These are phyloP conservation scores for Mycena belliarum DNA, from an alignment of 768 basidiomycete genomes.

Conservation along the genomic window DNA sequence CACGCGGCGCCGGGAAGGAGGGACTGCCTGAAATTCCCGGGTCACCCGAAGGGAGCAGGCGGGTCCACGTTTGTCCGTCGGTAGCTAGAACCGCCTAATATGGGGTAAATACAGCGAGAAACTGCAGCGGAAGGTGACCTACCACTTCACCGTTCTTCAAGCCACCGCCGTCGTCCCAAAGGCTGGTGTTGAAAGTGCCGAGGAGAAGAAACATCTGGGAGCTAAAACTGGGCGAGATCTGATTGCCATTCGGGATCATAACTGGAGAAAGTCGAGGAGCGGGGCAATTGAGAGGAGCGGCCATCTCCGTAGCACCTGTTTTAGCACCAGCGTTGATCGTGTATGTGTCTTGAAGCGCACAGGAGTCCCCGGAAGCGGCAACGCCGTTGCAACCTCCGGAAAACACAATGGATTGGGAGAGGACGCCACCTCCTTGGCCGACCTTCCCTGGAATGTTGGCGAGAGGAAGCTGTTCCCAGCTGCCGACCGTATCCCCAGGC, in stretches of 20 bases:
- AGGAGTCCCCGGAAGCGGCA: constrained; percentile 40
- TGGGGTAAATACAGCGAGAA: background rate
- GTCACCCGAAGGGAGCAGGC: constrained; percentile 76
- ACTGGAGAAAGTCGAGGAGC: constrained; percentile 64
- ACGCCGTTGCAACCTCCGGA: constrained; percentile 63
- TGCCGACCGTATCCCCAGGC: constrained; percentile 48
- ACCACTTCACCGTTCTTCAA: constrained; percentile 74
- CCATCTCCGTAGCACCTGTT: constrained; percentile 30
- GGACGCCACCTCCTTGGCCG: constrained; percentile 59
- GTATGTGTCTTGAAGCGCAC: constrained; percentile 61
- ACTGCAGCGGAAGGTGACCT: constrained; percentile 26
- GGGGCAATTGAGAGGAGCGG: constrained; percentile 51
- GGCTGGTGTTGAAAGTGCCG: constrained; percentile 62
- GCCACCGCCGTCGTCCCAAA: constrained; percentile 68
- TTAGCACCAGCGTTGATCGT: constrained; percentile 47
- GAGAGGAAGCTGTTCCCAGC: constrained; percentile 57
- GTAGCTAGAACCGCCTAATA: constrained; percentile 62
- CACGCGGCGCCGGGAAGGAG: constrained; percentile 64
- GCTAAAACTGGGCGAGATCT: constrained; percentile 52
- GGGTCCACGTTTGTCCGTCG: constrained; percentile 65
- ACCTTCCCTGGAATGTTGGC: constrained; percentile 40
- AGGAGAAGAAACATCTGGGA: constrained; percentile 71
- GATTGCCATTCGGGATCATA: constrained; percentile 62
- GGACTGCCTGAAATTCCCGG: constrained; percentile 52
- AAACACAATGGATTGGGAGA: constrained; percentile 53